Conservation (phyloP, 352 stramenopile species). For the Globisporangium takayamanum region DNA sequence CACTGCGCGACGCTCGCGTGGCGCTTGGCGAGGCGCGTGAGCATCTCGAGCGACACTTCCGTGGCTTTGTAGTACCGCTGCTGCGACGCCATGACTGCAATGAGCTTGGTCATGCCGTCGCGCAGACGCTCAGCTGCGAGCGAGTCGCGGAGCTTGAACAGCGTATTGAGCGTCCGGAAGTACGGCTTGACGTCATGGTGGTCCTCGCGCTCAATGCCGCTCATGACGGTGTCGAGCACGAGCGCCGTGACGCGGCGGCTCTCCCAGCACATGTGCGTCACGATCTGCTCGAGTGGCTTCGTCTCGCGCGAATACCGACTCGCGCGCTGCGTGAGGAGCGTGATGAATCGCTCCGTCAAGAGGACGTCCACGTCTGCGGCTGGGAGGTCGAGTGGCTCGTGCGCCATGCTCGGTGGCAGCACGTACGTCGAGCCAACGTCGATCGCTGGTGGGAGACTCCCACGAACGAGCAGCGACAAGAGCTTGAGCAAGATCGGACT, state of each 20-base stretch:
- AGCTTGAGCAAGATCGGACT: constrained; percentile 64
- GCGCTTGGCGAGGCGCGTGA: constrained; percentile 74
- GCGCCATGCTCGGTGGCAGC: constrained; percentile 57
- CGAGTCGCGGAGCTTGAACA: constrained; percentile 76
- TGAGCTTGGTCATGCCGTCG: constrained; percentile 62
- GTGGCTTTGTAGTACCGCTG: constrained; percentile 85
- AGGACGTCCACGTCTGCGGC: constrained; percentile 53
- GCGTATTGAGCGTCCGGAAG: constrained; percentile 77
- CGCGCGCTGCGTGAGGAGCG: constrained; percentile 64
- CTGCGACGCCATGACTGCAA: constrained; percentile 79
- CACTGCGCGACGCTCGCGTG: constrained; percentile 54
- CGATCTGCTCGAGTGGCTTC: constrained; percentile 69
- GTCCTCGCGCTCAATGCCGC: constrained; percentile 74
- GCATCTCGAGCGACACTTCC: constrained; percentile 82
- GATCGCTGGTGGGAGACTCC: constrained; percentile 62
- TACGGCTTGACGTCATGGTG: constrained; percentile 86
- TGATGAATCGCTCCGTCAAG: constrained; percentile 70
- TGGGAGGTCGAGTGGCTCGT: constrained; percentile 65
- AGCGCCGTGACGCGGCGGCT: constrained; percentile 45
- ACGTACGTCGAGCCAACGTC: constrained; percentile 33
- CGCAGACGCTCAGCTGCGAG: constrained; percentile 50
- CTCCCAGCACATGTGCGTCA: constrained; percentile 77
- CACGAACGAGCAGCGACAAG: constrained; percentile 65
- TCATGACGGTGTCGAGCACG: constrained; percentile 61
- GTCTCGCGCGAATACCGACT: constrained; percentile 76